phyloP scores from a whole-genome alignment of 495 filamentous ascomycete species.

The Neurospora sp. region DNA sequence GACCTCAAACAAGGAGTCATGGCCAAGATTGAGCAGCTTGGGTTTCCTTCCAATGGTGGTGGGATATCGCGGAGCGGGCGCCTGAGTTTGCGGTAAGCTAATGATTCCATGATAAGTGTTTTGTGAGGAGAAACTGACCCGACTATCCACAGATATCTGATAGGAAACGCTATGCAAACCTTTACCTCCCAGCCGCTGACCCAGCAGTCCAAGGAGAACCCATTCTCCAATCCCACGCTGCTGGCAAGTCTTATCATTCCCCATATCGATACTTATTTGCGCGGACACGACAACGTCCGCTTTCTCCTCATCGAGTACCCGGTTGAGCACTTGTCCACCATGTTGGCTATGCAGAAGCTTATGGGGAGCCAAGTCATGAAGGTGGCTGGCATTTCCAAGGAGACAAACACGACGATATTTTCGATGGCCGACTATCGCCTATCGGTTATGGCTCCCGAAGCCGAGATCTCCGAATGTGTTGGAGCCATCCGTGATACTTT shows the following conservation, averaged over 20 bases:
- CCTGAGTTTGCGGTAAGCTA: constrained; percentile 32
- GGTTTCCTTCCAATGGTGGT: constrained; percentile 16
- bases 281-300: constrained; percentile 24
- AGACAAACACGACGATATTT: constrained; percentile 17
- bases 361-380: constrained; percentile 32
- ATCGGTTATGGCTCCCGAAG: constrained; percentile 26
- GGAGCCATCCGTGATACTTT: constrained; percentile 31
- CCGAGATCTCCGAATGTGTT: constrained; percentile 30
- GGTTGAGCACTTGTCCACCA: constrained; percentile 33
- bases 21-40: constrained; percentile 32
- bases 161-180: constrained; percentile 39
- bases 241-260: constrained; percentile 36
- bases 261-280: constrained; percentile 35
- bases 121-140: not conserved
- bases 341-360: constrained; percentile 31
- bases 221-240: constrained; percentile 31
- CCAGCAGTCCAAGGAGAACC: constrained; percentile 34
- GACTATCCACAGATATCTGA: constrained; percentile 24
- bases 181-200: constrained; percentile 34
- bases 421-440: constrained; percentile 34
- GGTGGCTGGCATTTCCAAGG: constrained; percentile 32
- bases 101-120: not conserved
- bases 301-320: constrained; percentile 40
- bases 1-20: constrained; percentile 23
- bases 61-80: constrained; percentile 29